phyloP scores from a whole-genome alignment of 768 basidiomycete species.

The Kwoniella shandongensis region DNA sequence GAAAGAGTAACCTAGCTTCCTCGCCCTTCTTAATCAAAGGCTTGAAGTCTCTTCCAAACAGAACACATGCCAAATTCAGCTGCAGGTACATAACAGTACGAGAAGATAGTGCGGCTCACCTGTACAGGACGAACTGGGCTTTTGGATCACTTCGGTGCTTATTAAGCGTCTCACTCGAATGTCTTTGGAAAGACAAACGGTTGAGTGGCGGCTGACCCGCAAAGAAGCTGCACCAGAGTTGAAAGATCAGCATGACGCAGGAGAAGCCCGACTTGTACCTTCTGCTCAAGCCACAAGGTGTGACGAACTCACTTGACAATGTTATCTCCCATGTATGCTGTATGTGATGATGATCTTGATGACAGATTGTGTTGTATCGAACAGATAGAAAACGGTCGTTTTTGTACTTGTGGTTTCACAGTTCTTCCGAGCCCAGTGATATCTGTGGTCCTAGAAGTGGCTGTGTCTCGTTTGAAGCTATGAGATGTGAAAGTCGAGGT shows the following conservation, averaged over 20 bases:
- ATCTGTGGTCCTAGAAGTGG: too few species aligned
- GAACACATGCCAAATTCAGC: slow-evolving; percentile 55
- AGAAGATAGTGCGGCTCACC: too few species aligned
- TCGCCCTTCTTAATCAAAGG: slow-evolving; percentile 55
- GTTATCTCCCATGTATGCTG: slow-evolving; percentile 52
- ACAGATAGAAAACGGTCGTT: too few species aligned
- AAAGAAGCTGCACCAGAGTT: slow-evolving; percentile 45
- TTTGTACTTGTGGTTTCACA: too few species aligned
- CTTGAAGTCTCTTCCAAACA: slow-evolving; percentile 53
- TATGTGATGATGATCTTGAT: not conserved
- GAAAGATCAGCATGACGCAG: too few species aligned
- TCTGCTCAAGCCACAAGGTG: too few species aligned
- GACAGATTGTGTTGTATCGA: too few species aligned
- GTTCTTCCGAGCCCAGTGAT: too few species aligned
- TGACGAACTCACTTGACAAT: slow-evolving; percentile 52
- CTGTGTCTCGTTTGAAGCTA: too few species aligned
- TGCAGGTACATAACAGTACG: too few species aligned
- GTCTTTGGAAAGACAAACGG: slow-evolving; percentile 63
- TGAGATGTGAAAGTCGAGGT: too few species aligned
- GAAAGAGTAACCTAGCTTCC: slow-evolving; percentile 65
- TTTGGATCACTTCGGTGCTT: slow-evolving; percentile 63
- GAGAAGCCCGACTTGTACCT: too few species aligned
- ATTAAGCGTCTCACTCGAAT: slow-evolving; percentile 76
- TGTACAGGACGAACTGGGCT: slow-evolving; percentile 77
- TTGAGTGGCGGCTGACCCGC: slow-evolving; percentile 54